Percentiles rank a stretch among this genome's conserved stretches.
Evolutionary conservation across 1,284 basidiomycete species (phyloP).

Genomic region (Ganoderma lingzhi): DNA sequence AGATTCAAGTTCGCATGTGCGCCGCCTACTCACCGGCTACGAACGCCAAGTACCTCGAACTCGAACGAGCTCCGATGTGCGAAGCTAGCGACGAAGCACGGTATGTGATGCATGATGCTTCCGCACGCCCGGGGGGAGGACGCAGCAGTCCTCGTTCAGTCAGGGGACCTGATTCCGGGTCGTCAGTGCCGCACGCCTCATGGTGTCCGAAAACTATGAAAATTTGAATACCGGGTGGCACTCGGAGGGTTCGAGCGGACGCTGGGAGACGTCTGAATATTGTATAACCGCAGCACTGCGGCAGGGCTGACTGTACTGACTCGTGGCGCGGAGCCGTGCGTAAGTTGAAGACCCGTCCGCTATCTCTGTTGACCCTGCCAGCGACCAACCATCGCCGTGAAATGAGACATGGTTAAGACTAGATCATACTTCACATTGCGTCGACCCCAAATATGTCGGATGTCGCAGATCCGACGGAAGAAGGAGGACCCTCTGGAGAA

Average conservation of each 20-base stretch:
- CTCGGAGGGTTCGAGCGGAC: not conserved
- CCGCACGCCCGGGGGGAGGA: not conserved
- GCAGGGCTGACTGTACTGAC: not conserved
- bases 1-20: not conserved
- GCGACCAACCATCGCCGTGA: not conserved
- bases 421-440: not conserved
- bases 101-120: not conserved
- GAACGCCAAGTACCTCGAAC: not conserved
- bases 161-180: not conserved
- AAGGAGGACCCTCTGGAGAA: not conserved
- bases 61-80: not conserved
- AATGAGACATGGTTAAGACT: not conserved
- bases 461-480: not conserved
- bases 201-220: not conserved
- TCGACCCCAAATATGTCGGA: not conserved
- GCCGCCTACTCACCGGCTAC: not conserved
- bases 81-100: not conserved
- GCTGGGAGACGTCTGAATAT: not conserved
- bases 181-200: not conserved
- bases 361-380: not conserved
- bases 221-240: not conserved
- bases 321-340: not conserved
- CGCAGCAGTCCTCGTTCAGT: not conserved
- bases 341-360: slow-evolving; percentile 1
- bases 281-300: slow-evolving; percentile 6